Base-by-base conservation (phyloP, 768 basidiomycete genomes). In the Polyporus arcularius region DNA sequence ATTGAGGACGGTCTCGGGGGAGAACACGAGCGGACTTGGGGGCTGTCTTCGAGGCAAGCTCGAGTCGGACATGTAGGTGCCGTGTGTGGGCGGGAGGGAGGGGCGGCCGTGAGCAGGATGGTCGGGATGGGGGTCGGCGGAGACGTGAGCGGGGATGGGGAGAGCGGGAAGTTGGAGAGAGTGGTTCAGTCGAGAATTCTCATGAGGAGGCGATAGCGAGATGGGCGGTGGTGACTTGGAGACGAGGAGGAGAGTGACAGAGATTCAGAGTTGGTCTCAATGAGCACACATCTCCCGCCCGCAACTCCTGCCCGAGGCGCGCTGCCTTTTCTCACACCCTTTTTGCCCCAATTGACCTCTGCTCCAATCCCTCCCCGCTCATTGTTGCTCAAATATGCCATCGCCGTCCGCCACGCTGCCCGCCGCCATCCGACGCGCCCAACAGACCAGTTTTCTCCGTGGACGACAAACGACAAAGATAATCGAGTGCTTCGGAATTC, bases 11-110 rank as follows among this genome's bases (percentile, higher is more conserved):
- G 84, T 75, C 67, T 90, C 88, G 61, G 89, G 85, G 51, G 87
- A 80, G 72, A 92, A 88, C 48, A 92, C 84, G 72, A 92, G 89
- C 62, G 90, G 90, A 67, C 88, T 89, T n/a, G 91, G 89, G 45
- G 85, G 86, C 69, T 70, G 75, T 63, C 71, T 78, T 66, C 74
- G 76, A 64, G 64, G 67, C 41, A 61, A 54, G 57, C 65, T 66
- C 62, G 72, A 68, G 57, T 74, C 74, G 61, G 74, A 72, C 73
- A 74, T 75, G 68, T 55, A 67, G 62, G 57, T 63, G 64, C 66
- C 48, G 67, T 60, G 60, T 46, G 38, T 45, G 57, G 61, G 53
- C 63, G 56, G 54, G 58, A 43, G 53, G 31, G 47, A 26, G 48
- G 61, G 57, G 49, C 26, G 58, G 66, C 43, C 52, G 58, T 30